Base-by-base conservation (phyloP, 352 stramenopile genomes). In the Aphanomyces astaci region DNA sequence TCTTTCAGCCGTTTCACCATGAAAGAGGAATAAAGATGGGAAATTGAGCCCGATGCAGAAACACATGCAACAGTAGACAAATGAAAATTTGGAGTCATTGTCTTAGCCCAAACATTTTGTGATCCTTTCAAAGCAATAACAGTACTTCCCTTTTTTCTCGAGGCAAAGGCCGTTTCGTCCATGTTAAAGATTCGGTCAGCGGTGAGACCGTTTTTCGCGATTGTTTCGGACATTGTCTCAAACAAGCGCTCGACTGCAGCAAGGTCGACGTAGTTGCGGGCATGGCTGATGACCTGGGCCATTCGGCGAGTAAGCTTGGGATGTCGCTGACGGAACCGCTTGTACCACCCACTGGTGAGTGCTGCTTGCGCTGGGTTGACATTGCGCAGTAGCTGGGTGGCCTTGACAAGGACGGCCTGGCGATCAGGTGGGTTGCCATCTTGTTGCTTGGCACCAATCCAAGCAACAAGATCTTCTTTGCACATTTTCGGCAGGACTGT, bases 141-240 rank as follows among this genome's bases (percentile, higher is more conserved):
- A 53, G 7, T 68, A 62, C 22, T 7, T 59, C 24, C 69, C 66
- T 0, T 51, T 40, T n/a, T n/a, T 4, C 49, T 40, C 1, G 54
- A 72, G 19, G 67, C 28, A 51, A 77, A 77, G 0, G 63, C 54
- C 0, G 72, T 77, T 48, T 77, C 70, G 32, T 79, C 70, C 32
- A 77, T 74, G 31, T 77, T 79, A 36, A 74, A n/a, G n/a, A n/a
- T n/a, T n/a, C n/a, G n/a, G n/a, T n/a, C n/a, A n/a, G n/a, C n/a
- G n/a, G n/a, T n/a, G n/a, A n/a, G n/a, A n/a, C n/a, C n/a, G n/a
- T n/a, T n/a, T n/a, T n/a, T n/a, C n/a, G n/a, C n/a, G n/a, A n/a
- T n/a, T n/a, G n/a, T n/a, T n/a, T n/a, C n/a, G n/a, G n/a, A n/a
- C 0, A 75, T 48, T 0, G 65, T 67, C 24, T 53, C 27, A 56